phyloP scores from a whole-genome alignment of 208 protist species.

The Trypanosoma melophagium region DNA sequence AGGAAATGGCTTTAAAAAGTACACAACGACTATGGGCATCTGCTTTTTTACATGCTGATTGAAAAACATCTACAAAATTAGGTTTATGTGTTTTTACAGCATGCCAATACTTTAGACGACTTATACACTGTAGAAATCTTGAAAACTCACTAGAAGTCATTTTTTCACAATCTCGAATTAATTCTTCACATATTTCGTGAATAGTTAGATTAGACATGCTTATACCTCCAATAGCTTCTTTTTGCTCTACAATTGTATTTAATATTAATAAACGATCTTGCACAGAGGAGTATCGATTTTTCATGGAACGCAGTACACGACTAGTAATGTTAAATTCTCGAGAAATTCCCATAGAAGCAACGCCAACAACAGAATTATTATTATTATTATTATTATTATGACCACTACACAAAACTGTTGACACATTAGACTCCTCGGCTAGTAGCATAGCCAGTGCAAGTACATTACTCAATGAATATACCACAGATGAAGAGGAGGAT shows the following conservation, averaged over 20 bases:
- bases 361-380: background rate
- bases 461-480: slow-evolving; percentile 21
- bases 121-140: slow-evolving; percentile 54
- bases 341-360: background rate
- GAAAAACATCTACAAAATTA: slow-evolving; percentile 34
- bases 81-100: slow-evolving; percentile 5
- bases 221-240: background rate
- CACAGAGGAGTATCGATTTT: slow-evolving; percentile 7
- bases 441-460: slow-evolving; percentile 17
- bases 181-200: slow-evolving; percentile 22
- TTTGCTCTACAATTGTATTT: slow-evolving; percentile 20
- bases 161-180: slow-evolving; percentile 29
- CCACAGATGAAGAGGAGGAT: background rate
- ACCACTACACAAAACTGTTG: background rate
- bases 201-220: background rate
- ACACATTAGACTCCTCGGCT: background rate
- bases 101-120: slow-evolving; percentile 49
- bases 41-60: slow-evolving; percentile 34
- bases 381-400: background rate
- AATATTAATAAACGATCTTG: slow-evolving; percentile 17
- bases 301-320: slow-evolving; percentile 14
- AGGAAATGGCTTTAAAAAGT: slow-evolving; percentile 62
- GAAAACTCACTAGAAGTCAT: slow-evolving; percentile 71
- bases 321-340: background rate
- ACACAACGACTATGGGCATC: slow-evolving; percentile 85